Conservation (phyloP, 176 grass and related monocot species). For the Cenchrus fungigraminus region DNA sequence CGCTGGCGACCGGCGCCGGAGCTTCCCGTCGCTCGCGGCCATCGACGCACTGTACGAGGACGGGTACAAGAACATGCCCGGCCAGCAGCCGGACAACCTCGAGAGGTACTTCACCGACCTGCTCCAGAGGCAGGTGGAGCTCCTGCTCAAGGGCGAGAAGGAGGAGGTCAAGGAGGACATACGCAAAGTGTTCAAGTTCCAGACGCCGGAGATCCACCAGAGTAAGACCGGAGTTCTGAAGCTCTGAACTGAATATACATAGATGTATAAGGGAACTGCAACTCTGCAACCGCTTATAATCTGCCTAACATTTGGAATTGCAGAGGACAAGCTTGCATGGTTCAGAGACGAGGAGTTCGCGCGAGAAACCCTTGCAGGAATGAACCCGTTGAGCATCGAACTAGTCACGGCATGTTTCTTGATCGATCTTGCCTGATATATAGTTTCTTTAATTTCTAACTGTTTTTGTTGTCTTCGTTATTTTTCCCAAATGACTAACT, state of each 20-base stretch:
- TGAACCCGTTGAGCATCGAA: slow-evolving; percentile 64
- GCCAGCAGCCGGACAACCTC: background rate
- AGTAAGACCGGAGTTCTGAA: slow-evolving; percentile 3
- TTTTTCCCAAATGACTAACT: no score
- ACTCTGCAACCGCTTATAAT: no score
- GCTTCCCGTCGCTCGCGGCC: slow-evolving; percentile 48
- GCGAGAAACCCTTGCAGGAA: slow-evolving; percentile 63
- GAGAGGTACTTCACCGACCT: background rate
- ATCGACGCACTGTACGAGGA: slow-evolving; percentile 58
- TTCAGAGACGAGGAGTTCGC: slow-evolving; percentile 78
- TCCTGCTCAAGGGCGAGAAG: background rate
- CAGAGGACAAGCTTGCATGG: slow-evolving; percentile 79
- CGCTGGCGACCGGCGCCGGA: background rate
- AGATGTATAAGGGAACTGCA: no score
- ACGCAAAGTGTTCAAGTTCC: background rate
- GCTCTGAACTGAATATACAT: no score
- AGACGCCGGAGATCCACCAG: slow-evolving; percentile 43
- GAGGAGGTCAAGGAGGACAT: background rate
- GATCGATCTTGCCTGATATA: no score
- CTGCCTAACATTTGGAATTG: background rate
- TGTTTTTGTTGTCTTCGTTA: no score
- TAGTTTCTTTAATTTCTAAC: no score
- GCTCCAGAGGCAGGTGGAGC: background rate
- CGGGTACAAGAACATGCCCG: slow-evolving; percentile 3
- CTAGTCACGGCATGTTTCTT: slow-evolving; percentile 37